These are phyloP conservation scores for Coffea humblotiana DNA, from an alignment of 305 asterid genomes.

Conservation along the genomic window DNA sequence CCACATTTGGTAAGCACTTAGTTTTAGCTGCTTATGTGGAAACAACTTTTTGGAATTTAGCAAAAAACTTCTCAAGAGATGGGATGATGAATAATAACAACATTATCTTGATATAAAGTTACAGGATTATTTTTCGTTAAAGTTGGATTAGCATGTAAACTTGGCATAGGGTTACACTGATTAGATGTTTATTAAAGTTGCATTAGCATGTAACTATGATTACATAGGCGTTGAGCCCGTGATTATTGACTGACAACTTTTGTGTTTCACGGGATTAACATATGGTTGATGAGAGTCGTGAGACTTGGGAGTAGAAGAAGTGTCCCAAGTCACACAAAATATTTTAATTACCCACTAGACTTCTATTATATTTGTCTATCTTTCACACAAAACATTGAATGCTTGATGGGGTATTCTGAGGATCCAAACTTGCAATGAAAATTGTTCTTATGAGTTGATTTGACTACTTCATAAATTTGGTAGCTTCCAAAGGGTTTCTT, in stretches of 20 bases:
- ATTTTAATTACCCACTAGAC: too few relatives aligned
- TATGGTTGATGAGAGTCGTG: neutral
- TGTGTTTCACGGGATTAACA: neutral
- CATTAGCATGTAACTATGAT: neutral
- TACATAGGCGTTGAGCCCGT: neutral
- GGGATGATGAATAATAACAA: too few relatives aligned
- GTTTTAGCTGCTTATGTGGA: neutral
- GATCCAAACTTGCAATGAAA: neutral
- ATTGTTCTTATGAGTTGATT: neutral
- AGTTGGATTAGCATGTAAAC: neutral
- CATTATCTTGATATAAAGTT: neutral
- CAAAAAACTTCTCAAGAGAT: neutral
- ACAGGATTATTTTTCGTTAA: neutral
- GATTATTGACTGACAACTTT: neutral
- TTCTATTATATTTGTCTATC: too few relatives aligned
- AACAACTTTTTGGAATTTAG: neutral
- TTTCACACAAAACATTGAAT: neutral
- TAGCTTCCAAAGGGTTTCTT: neutral
- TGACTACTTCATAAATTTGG: neutral
- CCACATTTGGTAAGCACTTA: neutral
- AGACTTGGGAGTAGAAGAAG: neutral
- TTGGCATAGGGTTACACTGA: neutral
- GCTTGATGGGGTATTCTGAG: neutral
- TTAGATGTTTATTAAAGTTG: too few relatives aligned
- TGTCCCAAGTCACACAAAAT: too few relatives aligned